Conservation (phyloP, 2,329 filamentous ascomycete genomes). For the Chaetomium olivaceum region DNA sequence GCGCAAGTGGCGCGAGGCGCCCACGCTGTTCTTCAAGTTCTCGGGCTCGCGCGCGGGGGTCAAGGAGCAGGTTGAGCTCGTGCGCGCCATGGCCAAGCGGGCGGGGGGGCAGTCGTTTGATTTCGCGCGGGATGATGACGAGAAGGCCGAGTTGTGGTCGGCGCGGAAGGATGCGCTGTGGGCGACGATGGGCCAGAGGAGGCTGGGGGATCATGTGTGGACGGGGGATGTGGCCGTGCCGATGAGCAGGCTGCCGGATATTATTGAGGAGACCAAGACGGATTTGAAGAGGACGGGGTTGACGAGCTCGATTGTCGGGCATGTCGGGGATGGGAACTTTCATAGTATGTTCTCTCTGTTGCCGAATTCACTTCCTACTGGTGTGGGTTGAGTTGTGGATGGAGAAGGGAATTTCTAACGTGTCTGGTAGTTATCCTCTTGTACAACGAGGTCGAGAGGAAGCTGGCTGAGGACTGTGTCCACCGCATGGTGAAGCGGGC, state of each 20-base stretch:
- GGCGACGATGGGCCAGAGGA: conserved; percentile 71
- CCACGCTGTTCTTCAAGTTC: conserved; percentile 85
- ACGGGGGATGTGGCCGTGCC: conserved; percentile 86
- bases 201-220: conserved; percentile 72
- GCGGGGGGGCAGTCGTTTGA: conserved; percentile 70
- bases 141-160: conserved; percentile 78
- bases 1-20: conserved; percentile 68
- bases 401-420: not conserved
- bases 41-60: conserved; percentile 68
- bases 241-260: conserved; percentile 69
- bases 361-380: not conserved
- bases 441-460: conserved; percentile 66
- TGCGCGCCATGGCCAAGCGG: conserved; percentile 62
- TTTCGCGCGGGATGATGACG: conserved; percentile 69
- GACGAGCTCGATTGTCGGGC: conserved; percentile 69
- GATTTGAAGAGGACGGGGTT: conserved; percentile 73
- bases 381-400: not conserved
- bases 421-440: conserved; percentile 55
- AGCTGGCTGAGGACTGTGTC: conserved; percentile 68
- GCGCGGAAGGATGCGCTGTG: conserved; percentile 82
- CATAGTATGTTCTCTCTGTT: conserved; percentile 42
- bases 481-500: conserved; percentile 85
- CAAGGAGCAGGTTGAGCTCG: conserved; percentile 74
- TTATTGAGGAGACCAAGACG: conserved; percentile 75
- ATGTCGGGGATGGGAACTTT: conserved; percentile 71